Conservation (phyloP, 495 filamentous ascomycete species). For the Peziza echinospora region DNA sequence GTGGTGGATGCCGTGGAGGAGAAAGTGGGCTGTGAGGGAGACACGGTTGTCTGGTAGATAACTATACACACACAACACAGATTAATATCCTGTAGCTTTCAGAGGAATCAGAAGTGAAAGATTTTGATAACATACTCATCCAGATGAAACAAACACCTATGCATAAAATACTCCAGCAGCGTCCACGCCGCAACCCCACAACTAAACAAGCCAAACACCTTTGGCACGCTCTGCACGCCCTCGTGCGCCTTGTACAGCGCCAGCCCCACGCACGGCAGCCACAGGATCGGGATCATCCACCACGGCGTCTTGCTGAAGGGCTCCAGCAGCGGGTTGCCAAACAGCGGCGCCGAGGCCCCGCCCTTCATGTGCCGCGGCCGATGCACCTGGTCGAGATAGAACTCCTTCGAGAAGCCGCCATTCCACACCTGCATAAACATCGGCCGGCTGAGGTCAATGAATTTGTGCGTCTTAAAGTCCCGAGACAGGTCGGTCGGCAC, state of each 20-base stretch:
- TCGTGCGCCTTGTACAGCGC: constrained; percentile 44
- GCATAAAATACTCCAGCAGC: constrained; percentile 71
- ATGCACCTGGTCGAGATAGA: constrained; percentile 92
- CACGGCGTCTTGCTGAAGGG: constrained; percentile 83
- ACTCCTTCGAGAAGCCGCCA: constrained; percentile 72
- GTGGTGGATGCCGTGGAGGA: constrained; percentile 93
- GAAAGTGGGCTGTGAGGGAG: constrained; percentile 72
- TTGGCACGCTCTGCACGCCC: constrained; percentile 36
- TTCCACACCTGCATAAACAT: constrained; percentile 75
- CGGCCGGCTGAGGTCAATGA: constrained; percentile 72
- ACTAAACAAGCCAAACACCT: constrained; percentile 3
- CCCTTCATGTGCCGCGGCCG: constrained; percentile 85
- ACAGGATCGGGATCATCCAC: constrained; percentile 68
- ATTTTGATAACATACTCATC: constrained; percentile 42
- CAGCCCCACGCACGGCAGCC: constrained; percentile 65
- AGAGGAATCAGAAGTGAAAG: not conserved
- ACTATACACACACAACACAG: constrained; percentile 27
- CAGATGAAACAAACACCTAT: constrained; percentile 84
- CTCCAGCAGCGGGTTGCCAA: constrained; percentile 96
- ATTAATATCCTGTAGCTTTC: constrained; percentile 11
- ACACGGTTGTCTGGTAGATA: constrained; percentile 70
- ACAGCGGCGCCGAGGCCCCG: constrained; percentile 76
- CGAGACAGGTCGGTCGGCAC: constrained; percentile 52
- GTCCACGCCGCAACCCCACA: constrained; percentile 62
- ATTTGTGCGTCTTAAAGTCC: constrained; percentile 77